Base-by-base conservation (phyloP, 2,329 filamentous ascomycete genomes). In the Parasarocladium wereldwijsianum region DNA sequence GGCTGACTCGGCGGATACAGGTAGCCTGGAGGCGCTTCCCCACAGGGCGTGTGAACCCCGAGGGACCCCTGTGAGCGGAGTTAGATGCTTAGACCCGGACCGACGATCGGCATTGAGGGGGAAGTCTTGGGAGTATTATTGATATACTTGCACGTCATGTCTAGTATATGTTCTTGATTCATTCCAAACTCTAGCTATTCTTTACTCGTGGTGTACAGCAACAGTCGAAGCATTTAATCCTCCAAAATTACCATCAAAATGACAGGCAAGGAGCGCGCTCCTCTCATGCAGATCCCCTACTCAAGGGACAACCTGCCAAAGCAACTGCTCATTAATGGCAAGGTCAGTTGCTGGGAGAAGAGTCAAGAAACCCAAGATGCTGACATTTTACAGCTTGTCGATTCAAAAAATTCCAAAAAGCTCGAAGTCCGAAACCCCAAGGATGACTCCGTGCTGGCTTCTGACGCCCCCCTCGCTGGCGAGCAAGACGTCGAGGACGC, bases 381-480 rank as follows among this genome's bases (percentile, higher is more conserved):
- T 15, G 8, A 14, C 26, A 17, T 17, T 4, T 6, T 8, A 14
- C 54, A 58, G 40, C 49, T 57, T 32, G 45, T 55, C 32, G 56
- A 57, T 31, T 57, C 56, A 7, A 55, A 57, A 32, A 55, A 45
- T 38, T 34, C 46, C 17, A 58, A 60, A 40, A 66, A 58, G 30
- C 50, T 67, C 21, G 49, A 54, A n/a, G 44, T 66, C 4, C 45
- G 52, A 46, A 66, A 61, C 37, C 65, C 66, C 8, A 58, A 54
- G 29, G 57, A 67, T 40, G 57, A 56, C 31, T 55, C 56, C 3
- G 41, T 66, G 8, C 53, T 70, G 2, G 54, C 60, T n/a, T 50
- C 64, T 34, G 55, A 65, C 24, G 55, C 69, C 10, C 45, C 49
- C 7, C 38, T 61, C 4, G 57, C 57, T n/a, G 57, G 54, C 6